These are phyloP conservation scores for Arxiozyma telluris DNA, from an alignment of 1,139 yeast genomes.

Conservation along the genomic window DNA sequence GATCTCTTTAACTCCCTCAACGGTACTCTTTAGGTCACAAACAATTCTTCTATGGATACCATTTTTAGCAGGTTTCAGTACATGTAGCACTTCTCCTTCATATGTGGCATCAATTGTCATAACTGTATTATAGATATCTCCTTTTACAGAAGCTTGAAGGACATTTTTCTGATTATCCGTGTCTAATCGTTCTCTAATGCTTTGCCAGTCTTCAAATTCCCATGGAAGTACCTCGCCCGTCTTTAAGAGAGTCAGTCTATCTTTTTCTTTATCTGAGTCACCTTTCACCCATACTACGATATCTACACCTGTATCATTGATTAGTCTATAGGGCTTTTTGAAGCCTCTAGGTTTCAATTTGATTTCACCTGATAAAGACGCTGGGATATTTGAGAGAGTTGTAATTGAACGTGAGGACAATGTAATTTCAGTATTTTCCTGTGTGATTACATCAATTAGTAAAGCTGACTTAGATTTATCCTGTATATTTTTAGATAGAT, in stretches of 20 bases:
- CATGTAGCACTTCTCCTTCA: conserved; percentile 76
- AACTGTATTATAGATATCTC: conserved; percentile 44
- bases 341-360: conserved; percentile 59
- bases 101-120: conserved; percentile 55
- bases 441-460: conserved; percentile 59
- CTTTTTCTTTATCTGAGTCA: conserved; percentile 23
- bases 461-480: conserved; percentile 34
- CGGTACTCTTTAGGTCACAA: conserved; percentile 60
- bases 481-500: conserved; percentile 44
- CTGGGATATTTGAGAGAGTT: conserved; percentile 57
- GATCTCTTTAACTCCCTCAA: conserved; percentile 71
- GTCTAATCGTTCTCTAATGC: conserved; percentile 69
- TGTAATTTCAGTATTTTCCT: conserved; percentile 70
- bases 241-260: conserved; percentile 35
- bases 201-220: conserved; percentile 94
- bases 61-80: conserved; percentile 52
- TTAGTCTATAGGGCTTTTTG: conserved; percentile 71
- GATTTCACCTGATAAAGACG: conserved; percentile 46
- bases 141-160: conserved; percentile 52
- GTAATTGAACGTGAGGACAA: conserved; percentile 77
- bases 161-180: conserved; percentile 53
- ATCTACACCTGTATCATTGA: conserved; percentile 79
- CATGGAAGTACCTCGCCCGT: conserved; percentile 57
- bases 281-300: conserved; percentile 68
- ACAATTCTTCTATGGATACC: conserved; percentile 66